Evolutionary conservation across 2,329 filamentous ascomycete species (phyloP).

Genomic region (Penicillium thymicola): DNA sequence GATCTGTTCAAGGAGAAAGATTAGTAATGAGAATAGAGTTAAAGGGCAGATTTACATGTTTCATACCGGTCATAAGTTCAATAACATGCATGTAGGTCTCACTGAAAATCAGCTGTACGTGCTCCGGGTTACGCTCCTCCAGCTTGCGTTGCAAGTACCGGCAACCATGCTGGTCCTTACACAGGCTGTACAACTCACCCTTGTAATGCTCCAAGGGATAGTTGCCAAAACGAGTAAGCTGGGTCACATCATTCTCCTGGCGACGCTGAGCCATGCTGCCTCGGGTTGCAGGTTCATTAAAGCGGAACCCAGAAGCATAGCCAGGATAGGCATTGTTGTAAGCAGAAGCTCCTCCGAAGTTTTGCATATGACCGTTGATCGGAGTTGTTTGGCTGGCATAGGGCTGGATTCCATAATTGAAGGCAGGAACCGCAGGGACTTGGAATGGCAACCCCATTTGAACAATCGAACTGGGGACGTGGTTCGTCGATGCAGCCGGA

Average conservation of each 20-base stretch:
- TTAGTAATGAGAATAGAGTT: slow-evolving; percentile 20
- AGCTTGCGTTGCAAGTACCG: slow-evolving; percentile 96
- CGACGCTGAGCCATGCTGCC: slow-evolving; percentile 68
- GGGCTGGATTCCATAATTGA: slow-evolving; percentile 51
- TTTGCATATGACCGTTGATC: slow-evolving; percentile 33
- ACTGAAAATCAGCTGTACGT: slow-evolving; percentile 88
- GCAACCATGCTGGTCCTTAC: slow-evolving; percentile 97
- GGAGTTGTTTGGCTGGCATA: slow-evolving; percentile 53
- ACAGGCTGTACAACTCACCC: slow-evolving; percentile 82
- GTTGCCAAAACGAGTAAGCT: slow-evolving; percentile 77
- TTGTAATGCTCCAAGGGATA: slow-evolving; percentile 74
- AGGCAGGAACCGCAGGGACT: slow-evolving; percentile 36
- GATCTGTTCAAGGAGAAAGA: slow-evolving; percentile 53
- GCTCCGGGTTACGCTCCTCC: slow-evolving; percentile 78
- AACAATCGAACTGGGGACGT: slow-evolving; percentile 21
- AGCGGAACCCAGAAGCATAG: slow-evolving; percentile 52
- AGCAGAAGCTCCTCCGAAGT: slow-evolving; percentile 51
- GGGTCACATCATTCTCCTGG: slow-evolving; percentile 48
- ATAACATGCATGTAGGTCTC: slow-evolving; percentile 93
- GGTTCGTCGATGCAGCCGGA: slow-evolving; percentile 33
- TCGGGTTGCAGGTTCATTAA: slow-evolving; percentile 71
- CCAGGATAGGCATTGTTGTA: slow-evolving; percentile 50
- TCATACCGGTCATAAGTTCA: slow-evolving; percentile 81
- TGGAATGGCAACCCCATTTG: slow-evolving; percentile 37
- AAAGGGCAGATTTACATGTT: background rate